phyloP scores from a whole-genome alignment of 305 asterid genomes.

The Euphrasia arctica region DNA sequence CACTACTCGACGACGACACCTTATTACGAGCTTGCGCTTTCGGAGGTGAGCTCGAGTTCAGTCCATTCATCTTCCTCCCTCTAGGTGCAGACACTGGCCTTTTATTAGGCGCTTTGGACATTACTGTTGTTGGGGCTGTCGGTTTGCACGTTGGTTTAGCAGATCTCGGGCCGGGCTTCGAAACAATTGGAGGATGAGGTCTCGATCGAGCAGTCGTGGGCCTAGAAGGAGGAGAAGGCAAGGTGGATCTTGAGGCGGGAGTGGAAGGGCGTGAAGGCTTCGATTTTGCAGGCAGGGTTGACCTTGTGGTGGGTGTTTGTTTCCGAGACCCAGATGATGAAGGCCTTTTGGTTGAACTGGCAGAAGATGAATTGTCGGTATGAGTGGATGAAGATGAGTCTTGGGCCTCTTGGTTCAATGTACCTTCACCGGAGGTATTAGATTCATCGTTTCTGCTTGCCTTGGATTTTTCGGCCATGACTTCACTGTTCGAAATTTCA shows the following conservation, averaged over 20 bases:
- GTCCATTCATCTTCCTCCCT: conserved; percentile 37
- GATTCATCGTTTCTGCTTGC: conserved; percentile 34
- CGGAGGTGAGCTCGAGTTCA: conserved; percentile 56
- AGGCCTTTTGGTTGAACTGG: conserved; percentile 29
- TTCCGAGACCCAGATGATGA: conserved; percentile 29
- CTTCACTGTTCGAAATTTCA: conserved; percentile 20
- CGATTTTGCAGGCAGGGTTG: conserved; percentile 29
- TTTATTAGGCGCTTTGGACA: background rate
- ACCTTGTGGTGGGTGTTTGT: background rate
- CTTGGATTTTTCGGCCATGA: conserved; percentile 32
- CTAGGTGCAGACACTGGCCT: conserved; percentile 71
- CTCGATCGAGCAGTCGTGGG: too few species aligned
- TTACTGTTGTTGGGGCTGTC: conserved; percentile 29
- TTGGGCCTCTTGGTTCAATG: background rate
- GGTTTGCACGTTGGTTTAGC: conserved; percentile 33
- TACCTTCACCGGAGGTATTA: conserved; percentile 11
- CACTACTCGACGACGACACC: conserved; percentile 33
- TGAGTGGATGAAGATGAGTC: background rate
- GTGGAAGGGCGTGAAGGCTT: conserved; percentile 52
- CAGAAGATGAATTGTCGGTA: background rate
- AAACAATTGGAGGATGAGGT: background rate
- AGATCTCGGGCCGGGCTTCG: conserved; percentile 34
- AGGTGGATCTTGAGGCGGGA: conserved; percentile 39
- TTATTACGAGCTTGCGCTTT: conserved; percentile 29
- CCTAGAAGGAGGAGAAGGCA: too few species aligned